Base-by-base conservation (phyloP, 2,329 filamentous ascomycete species). In the Fulvia fulva region DNA sequence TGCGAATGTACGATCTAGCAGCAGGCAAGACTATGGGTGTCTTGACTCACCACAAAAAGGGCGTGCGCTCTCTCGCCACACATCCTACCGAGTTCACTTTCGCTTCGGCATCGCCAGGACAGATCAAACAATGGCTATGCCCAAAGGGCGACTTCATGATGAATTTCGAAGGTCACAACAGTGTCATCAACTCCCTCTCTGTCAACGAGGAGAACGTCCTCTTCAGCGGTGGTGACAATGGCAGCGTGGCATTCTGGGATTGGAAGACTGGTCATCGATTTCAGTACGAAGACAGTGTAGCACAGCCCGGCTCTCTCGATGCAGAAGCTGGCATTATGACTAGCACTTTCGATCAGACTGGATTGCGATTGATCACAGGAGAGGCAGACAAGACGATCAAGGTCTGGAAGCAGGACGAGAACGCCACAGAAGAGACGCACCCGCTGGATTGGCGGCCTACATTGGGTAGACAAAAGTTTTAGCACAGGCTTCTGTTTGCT, bases 121-220 rank as follows among this genome's bases (percentile, higher is more conserved):
- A 89, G 72, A 97, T 99, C 77, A 99, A 99, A 80, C 94, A 99
- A 77, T 99, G 94, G 93, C 97, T 97, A 74, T 97, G 92, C 66
- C 95, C 95, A 1, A 91, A 97, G 72, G 95, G 93, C 37, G 91
- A 91, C 16, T 97, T 99, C 73, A 99, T 99, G 94, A 92, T 97
- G 75, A 97, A 97, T 72, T 97, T 97, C 70, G 90, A 96, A 45
- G 93, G 93, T 4, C 93, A 97, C 71, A 97, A 97, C 70, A 85
- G 91, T 60, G 95, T 99, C 73, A 93, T 99, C 78, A 99, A 99
- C 76, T 91, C 91, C 0, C 78, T 99, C 47, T 84, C 91, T 45
- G 91, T 94, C 30, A 99, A 99, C 73, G 90, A 95, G 69, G 91
- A 97, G 72, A 94, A 97, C 68, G 90, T 97, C 16, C 77, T 99